These are phyloP conservation scores for Polygonum maritimum DNA, from an alignment of 148 eudicot species.

Conservation along the genomic window DNA sequence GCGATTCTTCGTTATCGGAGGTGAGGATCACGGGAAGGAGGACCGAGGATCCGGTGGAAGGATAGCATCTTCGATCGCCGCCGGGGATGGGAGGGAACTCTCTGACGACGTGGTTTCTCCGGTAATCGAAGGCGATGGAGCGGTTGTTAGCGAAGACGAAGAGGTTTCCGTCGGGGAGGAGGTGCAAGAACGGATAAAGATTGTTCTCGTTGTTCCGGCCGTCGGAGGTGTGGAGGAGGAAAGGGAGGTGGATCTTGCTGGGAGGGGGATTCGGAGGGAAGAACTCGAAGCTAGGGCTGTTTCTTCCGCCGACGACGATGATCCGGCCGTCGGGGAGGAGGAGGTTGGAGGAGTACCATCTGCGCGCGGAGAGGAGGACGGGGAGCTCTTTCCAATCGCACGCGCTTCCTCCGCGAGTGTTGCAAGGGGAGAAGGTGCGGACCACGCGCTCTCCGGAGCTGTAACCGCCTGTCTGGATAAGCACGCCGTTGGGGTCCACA, in stretches of 20 bases:
- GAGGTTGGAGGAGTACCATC: constrained; percentile 80
- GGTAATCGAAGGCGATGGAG: constrained; percentile 45
- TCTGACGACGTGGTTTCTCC: constrained; percentile 17
- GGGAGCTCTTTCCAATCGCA: constrained; percentile 63
- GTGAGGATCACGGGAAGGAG: constrained; percentile 36
- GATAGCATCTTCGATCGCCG: constrained; percentile 48
- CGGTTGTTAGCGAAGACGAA: constrained; percentile 71
- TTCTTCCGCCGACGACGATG: constrained; percentile 70
- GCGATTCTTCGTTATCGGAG: background rate
- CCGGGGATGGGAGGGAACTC: constrained; percentile 62
- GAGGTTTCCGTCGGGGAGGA: constrained; percentile 58
- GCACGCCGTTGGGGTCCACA: constrained; percentile 41
- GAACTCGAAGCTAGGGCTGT: constrained; percentile 66
- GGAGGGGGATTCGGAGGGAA: constrained; percentile 28
- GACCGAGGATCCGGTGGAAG: constrained; percentile 71
- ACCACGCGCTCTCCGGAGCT: constrained; percentile 45
- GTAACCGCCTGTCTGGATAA: constrained; percentile 82
- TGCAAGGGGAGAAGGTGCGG: constrained; percentile 53
- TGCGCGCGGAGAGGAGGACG: constrained; percentile 24
- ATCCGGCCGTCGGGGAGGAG: constrained; percentile 61
- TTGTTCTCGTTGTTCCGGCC: constrained; percentile 57
- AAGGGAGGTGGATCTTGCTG: constrained; percentile 18
- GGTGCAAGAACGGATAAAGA: constrained; percentile 81
- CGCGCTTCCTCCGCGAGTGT: background rate
- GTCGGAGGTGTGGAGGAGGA: constrained; percentile 48